Evolutionary conservation across 2,329 filamentous ascomycete species (phyloP), one percentile per base, ranked within the genome.

Genomic region (Hymenoscyphus repandus): DNA sequence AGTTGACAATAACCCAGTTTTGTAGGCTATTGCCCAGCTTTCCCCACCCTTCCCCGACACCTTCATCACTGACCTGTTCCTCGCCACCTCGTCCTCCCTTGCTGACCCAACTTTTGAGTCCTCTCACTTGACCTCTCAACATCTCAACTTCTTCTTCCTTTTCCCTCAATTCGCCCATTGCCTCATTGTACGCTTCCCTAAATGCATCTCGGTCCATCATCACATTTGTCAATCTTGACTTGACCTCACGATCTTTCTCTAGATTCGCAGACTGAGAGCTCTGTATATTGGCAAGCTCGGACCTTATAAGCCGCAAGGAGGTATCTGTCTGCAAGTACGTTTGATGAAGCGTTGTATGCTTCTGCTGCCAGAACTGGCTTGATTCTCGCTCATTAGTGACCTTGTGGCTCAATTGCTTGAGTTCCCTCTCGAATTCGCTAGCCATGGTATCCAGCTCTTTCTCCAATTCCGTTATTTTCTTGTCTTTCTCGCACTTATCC

Each of bases 1-100:
- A 89, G 63, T 86, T 79, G 22, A 79, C 77, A 59, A 89, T 82
- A 3, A 85, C 79, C 85, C 85, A 90, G 60, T 89, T 88, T 68
- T 88, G 84, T 58, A 88, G 68, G 20, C 83, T 79, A 60, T 88
- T 85, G 17, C 79, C 79, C 42, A 89, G 65, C 51, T 77, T 74
- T 45, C 75, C 72, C 72, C 86, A 79, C 9, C 75, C 73, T 45
- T 85, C 79, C 2, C 73, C 77, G 62, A 89, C 78, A 10, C 82
- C 79, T 65, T 85, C 82, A 61, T 90, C 86, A 54, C 81, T 83
- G 41, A 72, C 67, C 54, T 83, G 79, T 18, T 78, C 78, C 32
- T 78, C 78, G 30, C 81, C 80, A 45, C 76, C 73, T 31, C 82
- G 72, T 9, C 84, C 86, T 55, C 79, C 80, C 18, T 76, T 79